Evolutionary conservation across 306 rosid species (phyloP), one percentile per base, ranked within the genome.

Genomic region (Fragaria vesca): DNA sequence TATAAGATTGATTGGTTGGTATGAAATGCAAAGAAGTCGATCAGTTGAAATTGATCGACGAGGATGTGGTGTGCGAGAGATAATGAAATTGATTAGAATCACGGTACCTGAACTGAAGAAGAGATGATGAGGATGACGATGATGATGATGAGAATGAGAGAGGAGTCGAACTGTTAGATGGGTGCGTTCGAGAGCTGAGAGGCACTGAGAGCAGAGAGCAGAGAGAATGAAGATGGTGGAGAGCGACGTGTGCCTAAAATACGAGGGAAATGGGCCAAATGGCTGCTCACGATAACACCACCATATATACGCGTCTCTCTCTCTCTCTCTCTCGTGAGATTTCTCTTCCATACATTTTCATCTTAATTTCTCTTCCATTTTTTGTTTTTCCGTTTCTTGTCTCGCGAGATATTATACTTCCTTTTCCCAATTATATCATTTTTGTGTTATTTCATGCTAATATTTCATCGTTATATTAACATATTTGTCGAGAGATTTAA

Each of bases 261-360:
- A 68, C 72, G 72, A 68, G 54, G 72, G 36, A 68, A 68, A 68
- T 68, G 30, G 24, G 51, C 72, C 72, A 66, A 34, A 62, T 63
- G 69, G 43, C 43, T 32, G 7, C 43, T 32, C 43, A 38, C 28
- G 48, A 9, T 4, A 34, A 32, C 69, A 60, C 66, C 60, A 20
- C 13, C 62, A n/a, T n/a, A 21, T 11, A 66, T 66, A 66, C 30
- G 48, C 71, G 28, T 18, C 48, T 4, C 48, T 36, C 1, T 62
- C 40, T 21, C 40, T 21, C 12, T 3, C 47, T 34, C 62, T n/a
- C 32, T 21, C 7, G 46, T 43, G 46, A 43, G 12, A 43, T 43
- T 45, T 0, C 10, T 12, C 12, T 7, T 24, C 12, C 11, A 28
- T 61, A 1, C 28, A n/a, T 57, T 55, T 2, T 9, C 26, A 8